Base-by-base conservation (phyloP, 495 filamentous ascomycete genomes). In the Penicillium robsamsonii region DNA sequence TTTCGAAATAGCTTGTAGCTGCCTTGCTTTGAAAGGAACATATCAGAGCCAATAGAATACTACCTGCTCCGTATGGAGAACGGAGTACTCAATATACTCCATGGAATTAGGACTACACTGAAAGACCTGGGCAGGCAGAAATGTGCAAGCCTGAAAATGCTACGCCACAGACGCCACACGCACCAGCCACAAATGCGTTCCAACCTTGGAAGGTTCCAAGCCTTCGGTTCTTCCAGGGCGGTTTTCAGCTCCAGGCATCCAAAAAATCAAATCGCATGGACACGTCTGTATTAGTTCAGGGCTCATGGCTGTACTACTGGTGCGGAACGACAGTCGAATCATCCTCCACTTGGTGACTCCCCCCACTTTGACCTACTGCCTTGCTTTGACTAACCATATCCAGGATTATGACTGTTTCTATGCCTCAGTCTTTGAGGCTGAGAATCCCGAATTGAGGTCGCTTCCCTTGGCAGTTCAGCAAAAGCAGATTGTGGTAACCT, bases 321-420 rank as follows among this genome's bases (percentile, higher is more conserved):
- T 71, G 53, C 79, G 84, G 58, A 77, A 81, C 58, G 81, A 91
- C 66, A 75, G 79, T 63, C 82, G 88, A 54, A 79, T 90, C 69
- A 88, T 96, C 67, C 75, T 96, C 50, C 90, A 94, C 64, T 88
- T 94, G 72, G 90, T 92, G 74, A 64, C 81, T 72, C 7, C 17
- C n/a, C 25, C 18, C 51, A 47, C 37, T 30, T 24, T 31, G 11
- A 5, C 33, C 13, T 13, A 5, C 33, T n/a, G 7, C 7, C 13
- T 5, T 38, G 25, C 46, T 15, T 1, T 17, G 27, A 29, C 46
- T 61, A 37, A 66, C n/a, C 53, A 46, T 29, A 52, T 13, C 20
- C 50, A 91, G 88, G 89, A 92, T 72, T 89, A 94, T 75, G 90
- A 96, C 75, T 95, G 90, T 70, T 96, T 96, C 77, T 97, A 97